These are phyloP conservation scores for Gossypium trilobum DNA, from an alignment of 441 rosid species.

Conservation along the genomic window DNA sequence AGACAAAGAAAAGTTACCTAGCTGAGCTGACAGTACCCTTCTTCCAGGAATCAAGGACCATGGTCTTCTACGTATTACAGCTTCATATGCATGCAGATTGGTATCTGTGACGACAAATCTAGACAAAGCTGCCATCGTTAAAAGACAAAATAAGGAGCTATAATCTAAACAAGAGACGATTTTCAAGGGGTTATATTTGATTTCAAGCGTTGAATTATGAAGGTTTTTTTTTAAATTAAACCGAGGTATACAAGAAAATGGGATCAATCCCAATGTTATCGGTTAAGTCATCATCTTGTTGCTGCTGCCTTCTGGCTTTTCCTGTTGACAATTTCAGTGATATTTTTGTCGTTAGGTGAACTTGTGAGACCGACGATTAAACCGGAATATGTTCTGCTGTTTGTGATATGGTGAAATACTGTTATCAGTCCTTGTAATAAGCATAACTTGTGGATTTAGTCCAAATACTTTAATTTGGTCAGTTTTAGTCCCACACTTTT, in stretches of 20 bases:
- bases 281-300: neutral
- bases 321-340: neutral
- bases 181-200: neutral
- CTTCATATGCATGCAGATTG: slow-evolving; percentile 26
- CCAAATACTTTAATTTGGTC: too few relatives aligned
- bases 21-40: slow-evolving; percentile 24
- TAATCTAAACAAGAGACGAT: slow-evolving; percentile 1
- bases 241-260: too few relatives aligned
- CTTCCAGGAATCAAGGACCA: slow-evolving; percentile 23
- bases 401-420: too few relatives aligned
- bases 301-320: neutral
- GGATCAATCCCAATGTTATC: neutral
- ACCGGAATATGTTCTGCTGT: too few relatives aligned
- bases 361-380: neutral
- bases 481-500: too few relatives aligned
- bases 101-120: slow-evolving; percentile 41
- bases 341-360: neutral
- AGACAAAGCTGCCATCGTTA: slow-evolving; percentile 57
- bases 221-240: too few relatives aligned
- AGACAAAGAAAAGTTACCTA: slow-evolving; percentile 35
- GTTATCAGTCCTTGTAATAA: too few relatives aligned
- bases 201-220: neutral
- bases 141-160: neutral
- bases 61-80: slow-evolving; percentile 18
- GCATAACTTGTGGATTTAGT: too few relatives aligned